Base-by-base conservation (phyloP, 2,329 filamentous ascomycete species). In the Hymenoscyphus infarciens region DNA sequence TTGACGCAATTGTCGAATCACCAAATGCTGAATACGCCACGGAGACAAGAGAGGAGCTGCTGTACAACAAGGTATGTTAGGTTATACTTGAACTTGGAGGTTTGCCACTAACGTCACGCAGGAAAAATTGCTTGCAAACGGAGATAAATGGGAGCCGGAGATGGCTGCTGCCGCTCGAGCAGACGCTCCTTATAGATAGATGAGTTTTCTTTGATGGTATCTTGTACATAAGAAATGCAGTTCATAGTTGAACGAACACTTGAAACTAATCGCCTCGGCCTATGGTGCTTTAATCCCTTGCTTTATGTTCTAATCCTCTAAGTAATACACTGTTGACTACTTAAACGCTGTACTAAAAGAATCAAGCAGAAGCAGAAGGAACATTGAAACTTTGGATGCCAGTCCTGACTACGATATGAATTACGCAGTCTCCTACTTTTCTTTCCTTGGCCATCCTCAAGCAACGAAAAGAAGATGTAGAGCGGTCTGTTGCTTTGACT, bases 141-240 rank as follows among this genome's bases (percentile, higher is more conserved):
- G 92, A 73, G 92, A 96, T 81, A 94, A 93, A 80, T 99, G 95
- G 95, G 95, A 99, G 82, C 93, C 95, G 7, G 95, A 99, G 80
- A 83, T 99, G 74, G 94, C 94, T 1, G 94, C 95, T 63, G 88
- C 86, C 70, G 95, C 95, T 75, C 88, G 92, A 74, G 95, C 95
- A 65, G 95, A 99, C 82, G 87, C 93, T 61, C 94, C 94, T 59
- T 98, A 93, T 81, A 85, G 90, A 83, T 94, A 87, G 90, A 83
- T 94, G 87, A 83, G 53, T 54, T 65, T 57, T 58, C 60, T 56
- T 52, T 57, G 5, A 13, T 39, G 25, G 53, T 35, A 54, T 52
- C 59, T 62, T 70, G 67, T 69, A 69, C 66, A 70, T 66, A 66
- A 61, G 64, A 63, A 63, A 57, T 59, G 54, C 42, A 59, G 63